A percentile compares a stretch with the other conserved stretches of the same genome.
phyloP scores from a whole-genome alignment of 805 yeast species.

The Metschnikowia anglica region DNA sequence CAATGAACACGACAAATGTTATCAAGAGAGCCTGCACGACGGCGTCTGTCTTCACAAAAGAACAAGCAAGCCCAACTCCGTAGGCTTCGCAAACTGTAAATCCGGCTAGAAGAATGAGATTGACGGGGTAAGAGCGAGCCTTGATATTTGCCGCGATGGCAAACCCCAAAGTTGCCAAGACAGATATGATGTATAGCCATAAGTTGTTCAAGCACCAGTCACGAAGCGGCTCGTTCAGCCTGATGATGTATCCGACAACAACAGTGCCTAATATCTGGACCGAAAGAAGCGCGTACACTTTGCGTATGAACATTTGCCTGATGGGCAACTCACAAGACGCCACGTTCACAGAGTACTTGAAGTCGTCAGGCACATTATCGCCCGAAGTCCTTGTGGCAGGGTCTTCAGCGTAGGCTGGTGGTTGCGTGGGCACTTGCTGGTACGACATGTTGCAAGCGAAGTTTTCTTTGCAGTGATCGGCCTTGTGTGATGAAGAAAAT shows the following conservation, averaged over 20 bases:
- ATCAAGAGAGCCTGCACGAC: slow-evolving; percentile 70
- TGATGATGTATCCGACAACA: slow-evolving; percentile 52
- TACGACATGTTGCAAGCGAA: slow-evolving; percentile 17
- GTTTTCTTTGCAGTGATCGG: too few species aligned
- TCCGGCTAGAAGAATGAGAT: slow-evolving; percentile 55
- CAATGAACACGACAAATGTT: slow-evolving; percentile 70
- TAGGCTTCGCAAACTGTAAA: slow-evolving; percentile 79
- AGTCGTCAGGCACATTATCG: slow-evolving; percentile 52
- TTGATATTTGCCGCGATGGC: slow-evolving; percentile 62
- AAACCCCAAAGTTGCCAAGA: slow-evolving; percentile 60
- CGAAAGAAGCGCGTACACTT: slow-evolving; percentile 71
- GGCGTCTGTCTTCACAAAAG: slow-evolving; percentile 59
- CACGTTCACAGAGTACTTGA: slow-evolving; percentile 76
- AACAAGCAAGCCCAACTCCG: slow-evolving; percentile 63
- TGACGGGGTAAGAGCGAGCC: slow-evolving; percentile 68
- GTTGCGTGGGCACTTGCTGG: slow-evolving; percentile 11
- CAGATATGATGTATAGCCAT: slow-evolving; percentile 58
- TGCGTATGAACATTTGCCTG: slow-evolving; percentile 72
- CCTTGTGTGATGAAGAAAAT: too few species aligned
- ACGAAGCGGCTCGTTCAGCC: slow-evolving; percentile 43
- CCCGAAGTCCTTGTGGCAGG: slow-evolving; percentile 18
- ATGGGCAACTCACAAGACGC: slow-evolving; percentile 74
- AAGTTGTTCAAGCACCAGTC: slow-evolving; percentile 56
- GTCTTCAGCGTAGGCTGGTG: slow-evolving; percentile 19
- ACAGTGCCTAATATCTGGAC: slow-evolving; percentile 65